Conservation (phyloP, 2,329 filamentous ascomycete species). For the Trichophyton schoenleinii region DNA sequence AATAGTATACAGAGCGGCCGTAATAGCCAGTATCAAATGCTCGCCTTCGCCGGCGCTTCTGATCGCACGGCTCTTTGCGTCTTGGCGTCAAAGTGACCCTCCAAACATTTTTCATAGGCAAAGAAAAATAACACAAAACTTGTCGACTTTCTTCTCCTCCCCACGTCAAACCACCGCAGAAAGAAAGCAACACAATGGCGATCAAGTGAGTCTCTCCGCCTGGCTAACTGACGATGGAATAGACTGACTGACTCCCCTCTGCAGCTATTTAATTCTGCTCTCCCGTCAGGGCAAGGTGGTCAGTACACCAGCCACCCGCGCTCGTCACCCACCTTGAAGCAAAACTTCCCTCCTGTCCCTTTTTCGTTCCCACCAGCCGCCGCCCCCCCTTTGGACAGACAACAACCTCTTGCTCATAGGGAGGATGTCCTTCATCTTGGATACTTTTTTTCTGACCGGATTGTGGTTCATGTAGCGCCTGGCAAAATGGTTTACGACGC, state of each 20-base stretch:
- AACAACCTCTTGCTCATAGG: constrained; percentile 15
- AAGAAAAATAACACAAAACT: constrained; percentile 5
- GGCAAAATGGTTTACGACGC: constrained; percentile 97
- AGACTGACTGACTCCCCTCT: not conserved
- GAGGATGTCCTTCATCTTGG: not conserved
- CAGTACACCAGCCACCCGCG: constrained; percentile 31
- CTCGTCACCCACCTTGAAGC: constrained; percentile 29
- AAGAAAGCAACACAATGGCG: constrained; percentile 32
- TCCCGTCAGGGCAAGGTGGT: constrained; percentile 99
- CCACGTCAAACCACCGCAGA: not conserved
- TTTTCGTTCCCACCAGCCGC: not conserved
- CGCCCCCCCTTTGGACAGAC: constrained; percentile 12
- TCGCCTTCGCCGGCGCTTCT: not conserved
- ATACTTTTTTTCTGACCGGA: not conserved
- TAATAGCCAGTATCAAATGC: too few relatives aligned
- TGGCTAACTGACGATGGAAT: not conserved
- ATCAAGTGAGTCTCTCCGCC: constrained; percentile 38
- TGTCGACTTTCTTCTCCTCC: not conserved
- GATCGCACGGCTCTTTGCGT: not conserved
- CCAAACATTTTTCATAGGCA: not conserved
- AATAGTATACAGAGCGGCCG: too few relatives aligned
- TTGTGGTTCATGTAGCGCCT: constrained; percentile 54
- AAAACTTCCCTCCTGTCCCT: constrained; percentile 1
- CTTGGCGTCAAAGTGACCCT: not conserved
- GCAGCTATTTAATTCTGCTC: constrained; percentile 89